A percentile compares a stretch with the other conserved stretches of the same genome.
phyloP scores from a whole-genome alignment of 768 basidiomycete species.

The Kwoniella sp. region DNA sequence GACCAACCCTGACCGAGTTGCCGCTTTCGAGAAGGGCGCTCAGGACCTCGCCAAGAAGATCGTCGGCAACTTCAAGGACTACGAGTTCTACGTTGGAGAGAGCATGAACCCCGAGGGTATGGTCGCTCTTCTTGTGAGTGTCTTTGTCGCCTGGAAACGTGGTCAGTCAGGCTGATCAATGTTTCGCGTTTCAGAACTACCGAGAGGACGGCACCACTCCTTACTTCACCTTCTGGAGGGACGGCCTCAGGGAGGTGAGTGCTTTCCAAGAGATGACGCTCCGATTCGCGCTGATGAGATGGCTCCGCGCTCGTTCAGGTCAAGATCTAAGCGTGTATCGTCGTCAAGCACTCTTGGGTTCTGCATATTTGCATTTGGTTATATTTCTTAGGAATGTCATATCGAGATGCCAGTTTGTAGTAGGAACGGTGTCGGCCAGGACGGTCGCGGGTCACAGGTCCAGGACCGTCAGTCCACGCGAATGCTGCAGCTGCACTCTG shows the following conservation, averaged over 20 bases:
- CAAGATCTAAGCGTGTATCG: constrained; percentile 35
- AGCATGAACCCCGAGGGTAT: constrained; percentile 74
- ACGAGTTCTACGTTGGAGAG: constrained; percentile 65
- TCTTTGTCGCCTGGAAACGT: neutral
- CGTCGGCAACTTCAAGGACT: constrained; percentile 83
- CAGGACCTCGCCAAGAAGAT: constrained; percentile 77
- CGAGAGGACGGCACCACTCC: constrained; percentile 62
- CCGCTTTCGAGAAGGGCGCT: constrained; percentile 78
- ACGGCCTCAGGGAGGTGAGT: constrained; percentile 70
- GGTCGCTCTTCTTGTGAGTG: constrained; percentile 69
- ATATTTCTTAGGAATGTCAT: neutral
- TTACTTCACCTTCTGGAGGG: constrained; percentile 93
- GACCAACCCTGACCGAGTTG: constrained; percentile 60
- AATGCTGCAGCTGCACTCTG: constrained; percentile 10
- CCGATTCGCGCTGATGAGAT: too few species aligned
- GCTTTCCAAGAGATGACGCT: neutral
- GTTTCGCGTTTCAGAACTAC: constrained; percentile 60
- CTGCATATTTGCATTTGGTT: neutral
- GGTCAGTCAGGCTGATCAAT: neutral
- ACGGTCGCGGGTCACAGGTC: too few species aligned
- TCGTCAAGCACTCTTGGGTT: neutral
- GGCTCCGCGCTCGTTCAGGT: constrained; percentile 9
- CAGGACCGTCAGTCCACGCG: too few species aligned
- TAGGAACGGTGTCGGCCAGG: too few species aligned
- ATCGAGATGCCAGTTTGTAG: too few species aligned